Evolutionary conservation across 176 grass and related monocot genomes (phyloP).

Genomic region (Chloris gayana): DNA sequence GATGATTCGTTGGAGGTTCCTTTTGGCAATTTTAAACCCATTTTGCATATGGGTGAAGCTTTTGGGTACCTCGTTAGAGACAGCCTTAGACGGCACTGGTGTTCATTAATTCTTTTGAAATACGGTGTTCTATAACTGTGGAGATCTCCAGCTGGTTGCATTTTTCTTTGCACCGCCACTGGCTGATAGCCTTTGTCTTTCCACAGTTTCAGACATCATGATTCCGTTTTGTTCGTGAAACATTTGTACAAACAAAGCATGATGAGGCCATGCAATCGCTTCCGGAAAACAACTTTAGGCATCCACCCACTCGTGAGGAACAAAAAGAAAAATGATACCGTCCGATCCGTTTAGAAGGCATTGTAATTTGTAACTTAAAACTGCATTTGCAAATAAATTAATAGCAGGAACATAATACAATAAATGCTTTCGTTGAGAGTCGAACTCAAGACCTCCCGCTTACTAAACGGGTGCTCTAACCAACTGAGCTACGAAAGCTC

Average conservation of each 20-base stretch:
- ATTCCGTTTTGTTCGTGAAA: background rate
- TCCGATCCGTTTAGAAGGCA: background rate
- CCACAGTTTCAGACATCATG: background rate
- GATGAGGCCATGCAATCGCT: background rate
- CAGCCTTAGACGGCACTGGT: background rate
- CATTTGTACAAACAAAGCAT: background rate
- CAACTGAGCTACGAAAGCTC: slow-evolving; percentile 95
- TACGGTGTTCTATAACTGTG: slow-evolving; percentile 22
- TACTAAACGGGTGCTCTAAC: slow-evolving; percentile 99
- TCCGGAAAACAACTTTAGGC: background rate
- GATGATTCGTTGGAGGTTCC: too few species aligned
- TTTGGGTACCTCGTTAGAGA: too few species aligned
- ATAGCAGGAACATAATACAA: too few species aligned
- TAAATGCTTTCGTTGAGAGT: slow-evolving; percentile 84
- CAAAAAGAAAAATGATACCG: background rate
- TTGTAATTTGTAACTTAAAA: background rate
- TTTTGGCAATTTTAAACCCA: too few species aligned
- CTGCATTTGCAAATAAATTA: background rate
- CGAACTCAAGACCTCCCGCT: slow-evolving; percentile 98
- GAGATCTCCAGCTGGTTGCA: slow-evolving; percentile 1
- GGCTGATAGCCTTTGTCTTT: background rate
- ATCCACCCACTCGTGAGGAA: background rate
- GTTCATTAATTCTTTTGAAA: background rate
- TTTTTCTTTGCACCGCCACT: background rate
- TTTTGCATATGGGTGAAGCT: too few species aligned